Evolutionary conservation across 768 basidiomycete genomes (phyloP).

Genomic region (Mycena chlorophos): DNA sequence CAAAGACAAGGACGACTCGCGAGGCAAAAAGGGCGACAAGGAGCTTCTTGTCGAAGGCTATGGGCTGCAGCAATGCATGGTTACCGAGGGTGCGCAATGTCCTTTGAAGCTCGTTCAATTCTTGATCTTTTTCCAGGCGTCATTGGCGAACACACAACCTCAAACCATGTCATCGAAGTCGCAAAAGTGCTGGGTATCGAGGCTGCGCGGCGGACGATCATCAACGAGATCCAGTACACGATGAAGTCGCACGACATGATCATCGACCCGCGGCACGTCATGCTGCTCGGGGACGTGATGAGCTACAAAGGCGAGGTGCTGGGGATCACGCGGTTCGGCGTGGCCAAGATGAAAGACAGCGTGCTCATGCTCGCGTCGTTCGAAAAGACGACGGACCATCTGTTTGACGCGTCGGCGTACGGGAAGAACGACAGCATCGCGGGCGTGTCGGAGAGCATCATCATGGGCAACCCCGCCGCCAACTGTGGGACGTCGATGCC

Average conservation of each 20-base stretch:
- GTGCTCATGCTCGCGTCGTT: conserved; percentile 99
- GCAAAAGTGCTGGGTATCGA: conserved; percentile 97
- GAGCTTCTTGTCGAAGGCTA: conserved; percentile 96
- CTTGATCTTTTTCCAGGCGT: conserved; percentile 61
- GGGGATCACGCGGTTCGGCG: conserved; percentile 98
- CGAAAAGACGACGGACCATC: conserved; percentile 98
- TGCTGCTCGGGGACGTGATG: conserved; percentile 99
- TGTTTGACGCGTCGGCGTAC: conserved; percentile 96
- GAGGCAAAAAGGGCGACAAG: conserved; percentile 84
- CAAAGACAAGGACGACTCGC: conserved; percentile 80
- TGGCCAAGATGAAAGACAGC: conserved; percentile 99
- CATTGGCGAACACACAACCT: conserved; percentile 86
- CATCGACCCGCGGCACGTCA: conserved; percentile 97
- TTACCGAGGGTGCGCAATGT: conserved; percentile 73
- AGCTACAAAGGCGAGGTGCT: conserved; percentile 98
- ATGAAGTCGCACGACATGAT: conserved; percentile 98
- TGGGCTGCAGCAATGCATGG: conserved; percentile 96
- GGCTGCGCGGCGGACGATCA: conserved; percentile 89
- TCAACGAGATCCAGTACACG: conserved; percentile 95
- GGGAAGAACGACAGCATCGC: conserved; percentile 94
- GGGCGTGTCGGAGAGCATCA: conserved; percentile 98
- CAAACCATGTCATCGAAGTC: conserved; percentile 97
- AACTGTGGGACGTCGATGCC: conserved; percentile 94
- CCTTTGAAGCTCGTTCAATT: background rate
- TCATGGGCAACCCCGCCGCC: conserved; percentile 96